Percentiles rank a stretch among this genome's conserved stretches.
phyloP scores from a whole-genome alignment of 1,284 basidiomycete species.

The Naganishia sp. region DNA sequence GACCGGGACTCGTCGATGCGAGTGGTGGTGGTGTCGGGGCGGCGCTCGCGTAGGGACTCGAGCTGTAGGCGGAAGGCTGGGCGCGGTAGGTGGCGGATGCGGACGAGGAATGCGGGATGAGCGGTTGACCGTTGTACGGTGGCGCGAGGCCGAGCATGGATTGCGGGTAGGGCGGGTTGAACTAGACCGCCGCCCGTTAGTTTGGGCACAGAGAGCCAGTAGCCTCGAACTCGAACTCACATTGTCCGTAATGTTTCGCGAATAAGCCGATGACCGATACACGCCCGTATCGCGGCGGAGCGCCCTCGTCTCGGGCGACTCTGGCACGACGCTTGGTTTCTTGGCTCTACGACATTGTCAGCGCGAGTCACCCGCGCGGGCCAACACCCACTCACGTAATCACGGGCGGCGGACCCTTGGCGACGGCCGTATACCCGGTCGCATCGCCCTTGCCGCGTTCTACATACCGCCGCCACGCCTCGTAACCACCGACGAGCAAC shows the following conservation, averaged over 20 bases:
- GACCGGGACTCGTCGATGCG: constrained; percentile 64
- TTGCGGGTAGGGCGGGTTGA: constrained; percentile 42
- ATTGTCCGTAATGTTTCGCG: constrained; percentile 48
- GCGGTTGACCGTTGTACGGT: constrained; percentile 32
- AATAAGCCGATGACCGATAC: constrained; percentile 46
- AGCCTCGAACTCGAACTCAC: constrained; percentile 36
- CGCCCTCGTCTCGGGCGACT: constrained; percentile 13
- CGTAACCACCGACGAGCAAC: constrained; percentile 80
- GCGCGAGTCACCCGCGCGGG: too few species aligned
- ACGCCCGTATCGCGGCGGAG: constrained; percentile 41
- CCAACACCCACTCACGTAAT: constrained; percentile 17
- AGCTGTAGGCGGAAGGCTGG: constrained; percentile 39
- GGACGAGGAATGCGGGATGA: constrained; percentile 20
- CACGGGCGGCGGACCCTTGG: constrained; percentile 29
- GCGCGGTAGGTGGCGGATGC: constrained; percentile 21
- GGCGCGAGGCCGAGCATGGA: constrained; percentile 44
- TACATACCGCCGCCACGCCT: constrained; percentile 75
- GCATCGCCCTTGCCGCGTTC: constrained; percentile 11
- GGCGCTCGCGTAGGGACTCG: constrained; percentile 43
- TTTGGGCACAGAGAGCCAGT: too few species aligned
- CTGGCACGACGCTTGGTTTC: constrained; percentile 17
- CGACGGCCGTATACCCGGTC: constrained; percentile 19
- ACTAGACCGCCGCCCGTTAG: constrained; percentile 2
- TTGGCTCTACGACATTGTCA: constrained; percentile 10
- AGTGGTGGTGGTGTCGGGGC: constrained; percentile 76